Base-by-base conservation (phyloP, 208 protist genomes). In the Jaenimonas drosophilae region DNA sequence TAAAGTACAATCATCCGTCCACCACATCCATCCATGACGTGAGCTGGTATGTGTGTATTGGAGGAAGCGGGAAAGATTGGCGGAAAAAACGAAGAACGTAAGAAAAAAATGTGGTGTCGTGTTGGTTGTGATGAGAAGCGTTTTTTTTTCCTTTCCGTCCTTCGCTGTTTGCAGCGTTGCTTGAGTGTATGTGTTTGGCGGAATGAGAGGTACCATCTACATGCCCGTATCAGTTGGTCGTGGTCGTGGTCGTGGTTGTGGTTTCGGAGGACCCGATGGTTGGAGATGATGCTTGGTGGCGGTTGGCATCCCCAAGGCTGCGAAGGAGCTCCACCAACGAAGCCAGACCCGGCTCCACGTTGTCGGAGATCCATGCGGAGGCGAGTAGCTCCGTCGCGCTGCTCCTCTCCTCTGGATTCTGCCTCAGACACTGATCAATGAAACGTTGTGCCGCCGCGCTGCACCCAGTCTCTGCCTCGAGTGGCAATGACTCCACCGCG, bases 321-420 rank as follows among this genome's bases (percentile, higher is more conserved):
- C 46, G 32, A 12, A 91, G 61, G 39, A 88, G 50, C 16, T 50
- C 32, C 38, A 77, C 63, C 24, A 88, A 43, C 47, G 54, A 54
- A n/a, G 65, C 59, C 39, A 68, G 65, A 5, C 79, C 85, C 12
- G 49, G 41, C 36, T 58, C 64, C 33, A 64, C 66, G 34, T 89
- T 87, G n/a, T 75, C 30, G 29, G 52, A 25, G 28, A 95, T 88
- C 84, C 88, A 92, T 19, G 71, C 60, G 20, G 41, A 64, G 47
- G 75, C 31, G 12, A 92, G 48, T 20, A 88, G 59, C 33, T 92
- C 79, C 16, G 48, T 43, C 9, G 79, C 76, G 0, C 62, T 87
- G 32, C 48, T 54, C 11, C 84, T 64, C 21, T 79, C 69, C 25
- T 73, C 65, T 23, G 78, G 79, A 20, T 84, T 64, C 38, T 82